phyloP scores from a whole-genome alignment of 768 basidiomycete species.

The Basidioascus undulatus region DNA sequence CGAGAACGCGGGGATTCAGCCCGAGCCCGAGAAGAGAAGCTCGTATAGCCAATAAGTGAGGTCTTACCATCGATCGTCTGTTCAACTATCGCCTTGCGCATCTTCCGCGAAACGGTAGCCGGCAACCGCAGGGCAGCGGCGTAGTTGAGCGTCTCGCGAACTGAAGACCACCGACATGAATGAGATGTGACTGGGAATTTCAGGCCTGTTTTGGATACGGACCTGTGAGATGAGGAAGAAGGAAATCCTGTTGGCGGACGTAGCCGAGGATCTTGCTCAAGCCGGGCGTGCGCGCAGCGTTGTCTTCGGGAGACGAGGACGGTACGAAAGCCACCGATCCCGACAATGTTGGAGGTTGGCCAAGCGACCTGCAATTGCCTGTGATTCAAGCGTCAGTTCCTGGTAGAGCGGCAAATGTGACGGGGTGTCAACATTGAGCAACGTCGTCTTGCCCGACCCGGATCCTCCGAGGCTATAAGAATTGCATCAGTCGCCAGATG shows the following conservation, averaged over 20 bases:
- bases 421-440: no score
- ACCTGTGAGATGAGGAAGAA: constrained; percentile 18
- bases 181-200: background rate
- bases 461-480: constrained; percentile 8
- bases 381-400: no score
- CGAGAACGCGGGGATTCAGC: background rate
- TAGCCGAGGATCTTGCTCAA: constrained; percentile 15
- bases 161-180: no score
- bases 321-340: constrained; percentile 5
- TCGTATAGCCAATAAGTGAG: no score
- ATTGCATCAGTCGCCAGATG: no score
- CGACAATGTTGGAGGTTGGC: constrained; percentile 11
- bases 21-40: background rate
- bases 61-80: constrained; percentile 23
- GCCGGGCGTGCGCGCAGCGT: background rate
- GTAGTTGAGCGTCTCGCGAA: constrained; percentile 17
- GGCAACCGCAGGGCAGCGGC: constrained; percentile 19
- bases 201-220: background rate
- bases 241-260: constrained; percentile 17
- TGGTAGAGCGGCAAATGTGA: no score
- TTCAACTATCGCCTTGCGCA: constrained; percentile 20
- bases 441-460: constrained; percentile 18
- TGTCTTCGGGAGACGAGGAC: no score
- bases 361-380: constrained; percentile 10
- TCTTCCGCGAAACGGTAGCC: constrained; percentile 18